Evolutionary conservation across 345 rosid genomes (phyloP).

Genomic region (Cardiospermum halicacabum): DNA sequence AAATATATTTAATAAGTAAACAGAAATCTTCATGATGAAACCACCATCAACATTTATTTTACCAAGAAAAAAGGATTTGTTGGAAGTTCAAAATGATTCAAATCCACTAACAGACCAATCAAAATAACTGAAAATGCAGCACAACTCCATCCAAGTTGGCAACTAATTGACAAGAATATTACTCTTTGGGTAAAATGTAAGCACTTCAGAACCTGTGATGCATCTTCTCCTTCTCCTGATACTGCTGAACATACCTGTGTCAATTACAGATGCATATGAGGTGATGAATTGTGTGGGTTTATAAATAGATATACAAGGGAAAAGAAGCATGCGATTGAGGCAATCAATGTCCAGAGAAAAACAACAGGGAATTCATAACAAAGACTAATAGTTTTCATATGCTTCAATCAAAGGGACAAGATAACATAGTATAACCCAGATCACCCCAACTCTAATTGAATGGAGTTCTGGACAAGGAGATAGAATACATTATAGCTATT

Average conservation of each 20-base stretch:
- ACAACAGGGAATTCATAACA: slow-evolving; percentile 1
- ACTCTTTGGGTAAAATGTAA: not conserved
- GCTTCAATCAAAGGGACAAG: not conserved
- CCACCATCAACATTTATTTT: too few relatives aligned
- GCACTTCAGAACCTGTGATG: slow-evolving; percentile 45
- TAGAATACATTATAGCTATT: not conserved
- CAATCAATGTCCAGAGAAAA: not conserved
- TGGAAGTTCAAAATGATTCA: too few relatives aligned
- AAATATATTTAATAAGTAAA: too few relatives aligned
- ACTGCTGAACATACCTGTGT: slow-evolving; percentile 51
- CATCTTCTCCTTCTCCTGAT: slow-evolving; percentile 54
- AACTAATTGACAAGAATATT: not conserved
- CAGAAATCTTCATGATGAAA: too few relatives aligned
- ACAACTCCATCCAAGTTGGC: too few relatives aligned
- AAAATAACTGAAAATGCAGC: not conserved
- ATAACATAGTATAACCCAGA: not conserved
- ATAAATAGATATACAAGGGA: not conserved
- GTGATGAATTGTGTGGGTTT: not conserved
- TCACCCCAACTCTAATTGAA: not conserved
- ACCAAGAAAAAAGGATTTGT: too few relatives aligned
- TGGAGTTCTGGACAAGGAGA: not conserved
- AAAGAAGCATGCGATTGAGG: not conserved
- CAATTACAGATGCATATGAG: slow-evolving; percentile 8
- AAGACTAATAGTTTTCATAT: not conserved
- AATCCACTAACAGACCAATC: slow-evolving; percentile 3